Base-by-base conservation (phyloP, 2,329 filamentous ascomycete genomes). In the Fusarium veterinarium region DNA sequence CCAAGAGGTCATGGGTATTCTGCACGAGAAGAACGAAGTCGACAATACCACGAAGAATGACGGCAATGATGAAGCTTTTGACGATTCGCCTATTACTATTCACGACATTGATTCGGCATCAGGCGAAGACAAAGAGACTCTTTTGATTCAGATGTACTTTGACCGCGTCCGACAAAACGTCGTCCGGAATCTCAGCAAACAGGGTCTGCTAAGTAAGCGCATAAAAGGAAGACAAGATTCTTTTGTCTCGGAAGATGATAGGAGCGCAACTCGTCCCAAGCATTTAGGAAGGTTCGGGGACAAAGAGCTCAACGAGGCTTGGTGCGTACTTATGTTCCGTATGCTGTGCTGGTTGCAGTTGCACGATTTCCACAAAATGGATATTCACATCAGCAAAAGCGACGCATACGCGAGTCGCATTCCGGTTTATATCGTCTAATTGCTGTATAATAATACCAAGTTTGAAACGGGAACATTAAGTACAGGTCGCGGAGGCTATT, bases 291-390 rank as follows among this genome's bases (percentile, higher is more conserved):
- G 35, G 2, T 25, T 63, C 3, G 45, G 45, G 1, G 41, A 64
- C 7, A 11, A 35, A 0, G 56, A 69, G 16, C 48, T 72, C 1
- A 76, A 70, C 19, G 72, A 77, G 1, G 76, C 79, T 11, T 83
- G 81, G 81, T 75, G 80, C 23, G 74, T 73, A 6, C 74, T 83
- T n/a, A 72, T 83, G 1, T 82, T 82, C 44, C 70, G 81, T 14
- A 83, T 83, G 81, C 30, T 82, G 8, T 82, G 79, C 44, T 83
- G 82, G 82, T 37, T 83, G 14, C 71, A 80, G 33, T 58, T 83
- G n/a, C 81, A 83, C 57, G 80, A 82, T 48, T 83, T 82, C 31
- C 77, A 82, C 53, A 81, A 79, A 53, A 77, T 76, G 52, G 81
- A 83, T 62, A 63, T 78, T 2, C 78, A 81, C 40, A 73, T 81